Base-by-base conservation (phyloP, 1,139 yeast species). In the Geotrichum candidum region DNA sequence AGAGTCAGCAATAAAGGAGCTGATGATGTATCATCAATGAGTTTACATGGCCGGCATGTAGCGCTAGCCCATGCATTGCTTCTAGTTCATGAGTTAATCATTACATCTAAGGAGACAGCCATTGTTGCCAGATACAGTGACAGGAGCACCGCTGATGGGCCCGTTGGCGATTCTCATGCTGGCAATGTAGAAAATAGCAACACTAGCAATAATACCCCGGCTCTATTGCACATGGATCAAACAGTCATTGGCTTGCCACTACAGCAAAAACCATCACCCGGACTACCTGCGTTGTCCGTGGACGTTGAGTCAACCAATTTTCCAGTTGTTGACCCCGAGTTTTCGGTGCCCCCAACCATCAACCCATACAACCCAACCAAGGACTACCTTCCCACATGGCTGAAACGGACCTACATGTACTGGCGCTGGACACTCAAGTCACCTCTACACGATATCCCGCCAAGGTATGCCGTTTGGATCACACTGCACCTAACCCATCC, bases 341-440 rank as follows among this genome's bases (percentile, higher is more conserved):
- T 41, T 38, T 41, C 46, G 22, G 57, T 51, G 5, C 63, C 63
- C 3, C 59, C 61, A 2, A 54, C 59, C 9, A 54, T 61, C 15
- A 50, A 58, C 33, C 61, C 61, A 2, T 61, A 61, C 55, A 57
- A 61, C 48, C 63, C 61, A 3, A 22, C 15, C 22, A 58, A 55
- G 31, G 63, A 61, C 51, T 61, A 61, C 50, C 60, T 61, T 11
- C 63, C 63, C 6, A 57, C 57, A 11, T 61, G 59, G 57, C 55
- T 61, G 3, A 38, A 48, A 33, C 63, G 63, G 25, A 61, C 61
- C n/a, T 61, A 61, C 50, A 61, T 54, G 51, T 61, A 61, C 59
- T 58, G 63, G 63, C 55, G 61, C 27, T 58, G 61, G 61, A 61
- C 61, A 13, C 61, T 58, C 10, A 54, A 53, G 35, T 38, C 27